These are phyloP conservation scores for Suhomyces ambrosiae DNA, from an alignment of 1,139 yeast species.

Conservation along the genomic window DNA sequence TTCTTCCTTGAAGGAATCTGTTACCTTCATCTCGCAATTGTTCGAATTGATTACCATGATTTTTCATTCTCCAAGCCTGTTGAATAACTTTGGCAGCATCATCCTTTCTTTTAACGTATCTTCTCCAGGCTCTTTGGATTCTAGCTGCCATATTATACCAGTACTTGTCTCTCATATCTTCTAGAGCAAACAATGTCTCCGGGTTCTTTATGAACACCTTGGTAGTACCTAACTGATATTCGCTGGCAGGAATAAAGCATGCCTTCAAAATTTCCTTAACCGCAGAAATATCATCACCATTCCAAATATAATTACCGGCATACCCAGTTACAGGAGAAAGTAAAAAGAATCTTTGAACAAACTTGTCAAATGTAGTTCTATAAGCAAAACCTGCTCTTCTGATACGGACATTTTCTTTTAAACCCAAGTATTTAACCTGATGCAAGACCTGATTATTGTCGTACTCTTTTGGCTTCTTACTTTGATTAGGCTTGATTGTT, in stretches of 20 bases:
- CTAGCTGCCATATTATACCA: conserved; percentile 99
- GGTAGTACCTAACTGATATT: conserved; percentile 91
- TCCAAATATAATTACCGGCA: conserved; percentile 98
- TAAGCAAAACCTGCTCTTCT: conserved; percentile 99
- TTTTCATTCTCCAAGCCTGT: conserved; percentile 78
- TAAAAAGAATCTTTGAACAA: conserved; percentile 93
- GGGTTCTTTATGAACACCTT: conserved; percentile 97
- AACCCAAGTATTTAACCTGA: conserved; percentile 93
- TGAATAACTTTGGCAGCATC: conserved; percentile 89
- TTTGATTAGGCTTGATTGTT: conserved; percentile 96
- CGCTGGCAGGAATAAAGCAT: conserved; percentile 76
- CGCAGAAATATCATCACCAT: conserved; percentile 83
- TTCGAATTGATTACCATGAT: conserved; percentile 80
- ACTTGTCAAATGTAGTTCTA: conserved; percentile 94
- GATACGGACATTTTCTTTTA: conserved; percentile 95
- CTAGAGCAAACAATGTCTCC: conserved; percentile 92
- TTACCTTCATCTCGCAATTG: conserved; percentile 86
- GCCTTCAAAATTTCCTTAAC: conserved; percentile 76
- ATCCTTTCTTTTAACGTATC: conserved; percentile 74
- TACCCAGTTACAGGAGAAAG: conserved; percentile 89
- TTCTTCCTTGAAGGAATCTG: conserved; percentile 65
- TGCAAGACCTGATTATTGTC: conserved; percentile 89
- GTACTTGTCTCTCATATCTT: conserved; percentile 94
- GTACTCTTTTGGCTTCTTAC: conserved; percentile 87
- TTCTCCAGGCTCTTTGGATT: conserved; percentile 96